Base-by-base conservation (phyloP, 352 stramenopile genomes). In the Pythium apleroticum region DNA sequence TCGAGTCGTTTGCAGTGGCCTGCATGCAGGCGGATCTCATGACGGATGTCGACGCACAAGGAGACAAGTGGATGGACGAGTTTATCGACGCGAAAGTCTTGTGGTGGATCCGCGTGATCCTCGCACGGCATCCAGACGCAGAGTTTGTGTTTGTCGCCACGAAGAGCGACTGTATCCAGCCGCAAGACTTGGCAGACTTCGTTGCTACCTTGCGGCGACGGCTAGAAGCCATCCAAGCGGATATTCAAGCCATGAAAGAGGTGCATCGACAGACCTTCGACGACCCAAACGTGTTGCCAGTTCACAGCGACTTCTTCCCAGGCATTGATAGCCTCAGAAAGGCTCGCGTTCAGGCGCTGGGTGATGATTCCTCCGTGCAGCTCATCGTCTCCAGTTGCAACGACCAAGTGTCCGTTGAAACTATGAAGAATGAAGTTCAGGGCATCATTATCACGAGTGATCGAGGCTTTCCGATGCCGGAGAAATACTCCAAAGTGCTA, bases 141-240 rank as follows among this genome's bases (percentile, higher is more conserved):
- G 64, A 71, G 57, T 65, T 71, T 52, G 52, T 54, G n/a, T 57
- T 71, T 22, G 20, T 71, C 3, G 64, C 24, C 0, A 71, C 64
- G 1, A 71, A 66, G 39, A 48, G 39, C 39, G 39, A 48, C 39
- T 24, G 39, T 9, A 22, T 48, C 8, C 14, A 48, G 19, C 39
- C 39, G 3, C 39, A 24, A 2, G 39, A 48, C 15, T 22, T 48
- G 15, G 39, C 39, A 8, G 39, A 49, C 4, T 3, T 49, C 8
- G 20, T 22, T 10, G 41, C 19, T 15, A n/a, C 41, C 7, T 15
- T 49, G 6, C 41, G 41, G 7, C 19, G 20, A 22, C 41, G 41
- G 28, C 41, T 49, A 6, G 7, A 28, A 12, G 19, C n/a, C 20
- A 22, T 49, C 5, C 11, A 49, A 11, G 17, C 7, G n/a, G 19